A percentile compares a stretch with the other conserved stretches of the same genome.
These are phyloP conservation scores for Suillus paluster DNA, from an alignment of 768 basidiomycete species.

Conservation along the genomic window DNA sequence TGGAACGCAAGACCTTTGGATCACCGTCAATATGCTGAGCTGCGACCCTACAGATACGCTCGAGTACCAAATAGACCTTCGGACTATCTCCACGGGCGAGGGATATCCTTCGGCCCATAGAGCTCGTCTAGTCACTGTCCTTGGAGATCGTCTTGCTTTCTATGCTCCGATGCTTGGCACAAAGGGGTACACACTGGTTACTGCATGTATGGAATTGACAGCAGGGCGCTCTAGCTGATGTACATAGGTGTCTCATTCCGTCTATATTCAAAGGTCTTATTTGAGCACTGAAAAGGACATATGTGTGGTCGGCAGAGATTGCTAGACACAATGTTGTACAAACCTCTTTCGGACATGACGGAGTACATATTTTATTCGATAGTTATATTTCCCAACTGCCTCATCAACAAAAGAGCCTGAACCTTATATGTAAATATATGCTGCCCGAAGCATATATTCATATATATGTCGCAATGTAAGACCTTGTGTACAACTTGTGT, in stretches of 20 bases:
- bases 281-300: neutral
- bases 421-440: too few relatives aligned
- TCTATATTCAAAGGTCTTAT: neutral
- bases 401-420: too few relatives aligned
- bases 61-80: neutral
- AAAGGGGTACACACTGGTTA: neutral
- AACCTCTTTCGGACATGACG: too few relatives aligned
- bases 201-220: neutral
- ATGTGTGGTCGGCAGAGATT: too few relatives aligned
- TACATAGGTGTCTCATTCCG: neutral
- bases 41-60: too few relatives aligned
- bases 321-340: too few relatives aligned
- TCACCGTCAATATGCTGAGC: too few relatives aligned
- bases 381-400: too few relatives aligned
- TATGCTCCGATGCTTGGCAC: neutral
- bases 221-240: neutral
- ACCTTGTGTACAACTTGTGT: too few relatives aligned
- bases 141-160: neutral
- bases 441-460: too few relatives aligned
- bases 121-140: neutral
- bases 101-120: neutral
- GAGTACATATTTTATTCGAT: too few relatives aligned
- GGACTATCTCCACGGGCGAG: neutral
- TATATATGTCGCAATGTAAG: too few relatives aligned
- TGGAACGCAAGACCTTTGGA: neutral